Evolutionary conservation across 768 basidiomycete species (phyloP), one percentile per base, ranked within the genome.

Genomic region (Russula emetica): DNA sequence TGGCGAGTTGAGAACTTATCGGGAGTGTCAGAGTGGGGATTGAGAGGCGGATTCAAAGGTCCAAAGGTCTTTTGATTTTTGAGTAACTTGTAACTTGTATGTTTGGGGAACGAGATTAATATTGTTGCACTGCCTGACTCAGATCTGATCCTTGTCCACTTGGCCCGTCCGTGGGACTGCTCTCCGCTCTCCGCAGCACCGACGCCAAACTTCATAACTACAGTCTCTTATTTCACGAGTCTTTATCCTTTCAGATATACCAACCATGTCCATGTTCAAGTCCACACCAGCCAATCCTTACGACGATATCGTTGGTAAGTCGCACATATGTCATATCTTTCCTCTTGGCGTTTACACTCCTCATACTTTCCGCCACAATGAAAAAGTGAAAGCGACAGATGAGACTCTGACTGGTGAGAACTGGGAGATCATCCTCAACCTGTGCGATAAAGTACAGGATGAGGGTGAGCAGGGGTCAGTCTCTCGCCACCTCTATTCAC

Each of bases 391-490:
- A 77, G 90, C 96, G 38, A 99, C 97, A n/a, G 93, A 95, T 74
- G 97, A 98, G 83, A 94, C 94, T 74, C 79, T 95, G 63, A 95
- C 95, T 0, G 80, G 82, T 60, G 96, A 97, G 77, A 92, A 97
- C 75, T 99, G 97, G 97, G 94, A 94, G 72, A 79, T 94, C 63
- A 92, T 95, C 66, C 73, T 98, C 55, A 93, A 90, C 70, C 75
- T 98, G n/a, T 97, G 94, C 70, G 97, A 99, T 78, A 97, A 97
- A 76, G 94, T 99, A 7, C 79, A 82, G 34, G 94, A 94, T 14
- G 96, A 99, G 67, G 89, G 92, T 2, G 85, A 88, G 71, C 76
- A 82, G 53, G 95, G 95, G 95, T 94, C 61, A 66, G 84, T 75
- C 18, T n/a, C 58, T 5, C 45, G 10, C 44, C 28, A 8, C 49